Base-by-base conservation (phyloP, 1,139 yeast species). In the Geotrichum phurueaensis region DNA sequence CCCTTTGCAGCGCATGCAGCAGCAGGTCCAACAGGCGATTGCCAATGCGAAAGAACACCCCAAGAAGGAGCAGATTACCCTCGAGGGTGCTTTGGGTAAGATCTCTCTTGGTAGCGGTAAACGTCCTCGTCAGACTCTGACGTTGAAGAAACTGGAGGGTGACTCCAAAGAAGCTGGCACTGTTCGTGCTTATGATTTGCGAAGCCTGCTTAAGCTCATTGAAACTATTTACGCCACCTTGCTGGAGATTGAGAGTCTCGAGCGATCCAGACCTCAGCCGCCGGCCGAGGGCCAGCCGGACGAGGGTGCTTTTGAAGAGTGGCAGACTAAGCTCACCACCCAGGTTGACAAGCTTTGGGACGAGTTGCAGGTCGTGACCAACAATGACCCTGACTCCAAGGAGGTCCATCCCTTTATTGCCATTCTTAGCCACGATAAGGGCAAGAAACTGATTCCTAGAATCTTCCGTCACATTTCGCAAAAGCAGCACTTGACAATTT, bases 1-100 rank as follows among this genome's bases (percentile, higher is more conserved):
- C 67, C 97, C 97, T 0, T 81, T 92, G 69, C 97, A 89, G 76
- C 86, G 97, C 80, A 92, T 94, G 97, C 98, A 94, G 77, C 97
- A 92, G 71, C 98, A 94, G 76, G 97, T 95, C 61, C 96, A 92
- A 72, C 89, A 89, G 71, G 98, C 98, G 9, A 97, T 94, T 25
- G 89, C 96, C 55, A 95, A 90, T 58, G 97, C 97, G 48, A 89
- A 90, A 71, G 96, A 90, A 70, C 84, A 89, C 71, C 94, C 96
- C 66, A 88, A 86, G 78, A 81, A 82, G 69, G 84, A 84, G 39
- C 87, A 83, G 67, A 79, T 83, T 65, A 85, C 86, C 57, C 85
- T 86, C 68, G 97, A 89, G 70, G 97, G 97, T 67, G 95, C 96
- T 0, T 79, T 92, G 64, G 98, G 98, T 68, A 89, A 88, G 75